Evolutionary conservation across 768 basidiomycete species (phyloP), one percentile per base, ranked within the genome.

Genomic region (Calocybe cyanea): DNA sequence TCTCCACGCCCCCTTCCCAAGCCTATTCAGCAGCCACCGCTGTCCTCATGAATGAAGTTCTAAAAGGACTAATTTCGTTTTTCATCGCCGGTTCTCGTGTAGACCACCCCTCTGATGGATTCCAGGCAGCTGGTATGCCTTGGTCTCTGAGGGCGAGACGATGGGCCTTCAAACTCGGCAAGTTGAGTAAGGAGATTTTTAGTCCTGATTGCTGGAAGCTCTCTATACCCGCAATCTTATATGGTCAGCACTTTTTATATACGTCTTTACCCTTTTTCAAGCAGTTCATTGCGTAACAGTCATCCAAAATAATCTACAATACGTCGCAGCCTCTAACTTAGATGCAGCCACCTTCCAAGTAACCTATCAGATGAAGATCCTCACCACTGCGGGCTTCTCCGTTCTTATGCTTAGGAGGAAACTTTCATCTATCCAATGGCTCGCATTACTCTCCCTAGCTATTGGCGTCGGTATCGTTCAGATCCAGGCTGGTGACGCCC

Each of bases 311-410:
- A 92, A 92, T 71, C 73, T 98, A 25, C 94, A 96, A 66, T 97
- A 92, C 64, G 85, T 94, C 43, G 94, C 94, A 25, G 91, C 89
- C 4, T 85, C 88, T 34, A 97, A 98, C 65, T 73, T 98, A 49
- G 86, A 92, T 54, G 92, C 90, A 13, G 93, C 94, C 17, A 96
- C 93, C 13, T 98, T 98, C 67, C 94, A 96, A 65, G 92, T 95
- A 61, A 90, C 84, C 35, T 94, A 94, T 66, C 92, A 95, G 64
- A 95, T 95, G 92, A 95, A 95, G 67, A 92, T 95, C 59, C 81
- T 95, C 54, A 94, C 92, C 30, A 95, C 92, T 17, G 92, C 91
- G 14, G 87, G 77, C 32, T 93, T 93, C 64, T 91, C 88, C 17
- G 91, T 93, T 34, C 55, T 88, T 4, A 72, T 95, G 21, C 75